Base-by-base conservation (phyloP, 2,329 filamentous ascomycete genomes). In the Beauveria pseudobassiana region DNA sequence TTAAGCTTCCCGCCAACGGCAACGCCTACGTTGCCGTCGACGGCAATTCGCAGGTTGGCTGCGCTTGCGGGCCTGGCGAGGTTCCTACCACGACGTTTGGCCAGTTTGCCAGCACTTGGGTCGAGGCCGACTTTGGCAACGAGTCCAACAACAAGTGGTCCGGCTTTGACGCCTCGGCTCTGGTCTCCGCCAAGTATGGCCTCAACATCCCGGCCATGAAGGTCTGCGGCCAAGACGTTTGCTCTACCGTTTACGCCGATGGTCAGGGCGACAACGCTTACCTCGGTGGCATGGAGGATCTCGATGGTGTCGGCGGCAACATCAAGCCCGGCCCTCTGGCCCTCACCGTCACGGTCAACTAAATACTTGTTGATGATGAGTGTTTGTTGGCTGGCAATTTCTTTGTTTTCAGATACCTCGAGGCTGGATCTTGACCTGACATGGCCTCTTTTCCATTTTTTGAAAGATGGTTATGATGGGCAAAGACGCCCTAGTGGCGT, bases 41-140 rank as follows among this genome's bases (percentile, higher is more conserved):
- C 63, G 50, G 62, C 50, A 74, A 82, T 75, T 74, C 75, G 59
- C 80, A 82, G 73, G 78, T 80, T 62, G 77, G 74, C 61, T 79
- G 78, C 67, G 72, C 78, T 57, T 83, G 79, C 71, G 69, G 70
- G 34, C 43, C 66, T 5, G 70, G 71, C 61, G 3, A 62, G 30
- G 67, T 79, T 12, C 69, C 72, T 42, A 64, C 64, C 63, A 81
- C 77, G 60, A 1, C 5, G 3, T 64, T 67, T 54, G 79, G 79
- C 64, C 74, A 79, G 68, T 78, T 72, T 62, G 74, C 75, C 56
- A 71, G 72, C 64, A 75, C 76, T 61, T 83, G 81, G 80, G 65
- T 75, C 69, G 81, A 83, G 74, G 78, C 76, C 59, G 81, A 83
- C 72, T 76, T 77, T 52, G 77, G 65, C 63, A 78, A 76, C 73